Evolutionary conservation across 2,329 filamentous ascomycete species (phyloP).

Genomic region (Arthrocladium fulminans): DNA sequence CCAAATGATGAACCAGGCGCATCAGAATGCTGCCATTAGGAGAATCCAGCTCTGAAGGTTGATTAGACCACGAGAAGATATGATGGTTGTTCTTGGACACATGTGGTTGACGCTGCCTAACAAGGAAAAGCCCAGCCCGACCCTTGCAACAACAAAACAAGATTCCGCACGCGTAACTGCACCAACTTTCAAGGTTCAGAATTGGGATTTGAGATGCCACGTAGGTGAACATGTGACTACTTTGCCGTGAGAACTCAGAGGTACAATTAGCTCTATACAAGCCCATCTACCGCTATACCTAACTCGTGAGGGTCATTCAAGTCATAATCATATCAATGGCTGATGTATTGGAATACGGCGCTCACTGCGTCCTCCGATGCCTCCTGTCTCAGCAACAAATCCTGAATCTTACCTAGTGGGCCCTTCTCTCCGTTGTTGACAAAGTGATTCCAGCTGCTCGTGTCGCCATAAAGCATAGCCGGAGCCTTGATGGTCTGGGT

Average conservation of each 20-base stretch:
- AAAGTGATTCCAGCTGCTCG: slow-evolving; percentile 99
- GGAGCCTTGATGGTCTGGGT: slow-evolving; percentile 81
- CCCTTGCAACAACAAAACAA: not conserved
- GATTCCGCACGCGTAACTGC: not conserved
- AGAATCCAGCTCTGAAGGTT: too few species aligned
- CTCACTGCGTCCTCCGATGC: slow-evolving; percentile 69
- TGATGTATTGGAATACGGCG: slow-evolving; percentile 97
- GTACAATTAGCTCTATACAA: not conserved
- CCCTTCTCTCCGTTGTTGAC: slow-evolving; percentile 61
- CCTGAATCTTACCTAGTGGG: slow-evolving; percentile 73
- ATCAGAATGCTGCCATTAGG: too few species aligned
- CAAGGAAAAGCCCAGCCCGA: not conserved
- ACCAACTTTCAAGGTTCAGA: too few species aligned
- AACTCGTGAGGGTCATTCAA: not conserved
- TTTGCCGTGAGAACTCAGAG: too few species aligned
- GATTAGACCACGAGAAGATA: too few species aligned
- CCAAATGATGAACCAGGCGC: too few species aligned
- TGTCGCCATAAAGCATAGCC: slow-evolving; percentile 94
- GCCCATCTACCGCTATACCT: not conserved
- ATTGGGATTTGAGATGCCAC: too few species aligned
- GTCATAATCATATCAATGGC: slow-evolving; percentile 51
- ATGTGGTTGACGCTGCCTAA: slow-evolving; percentile 1
- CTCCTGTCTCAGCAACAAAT: slow-evolving; percentile 83
- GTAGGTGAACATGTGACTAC: not conserved
- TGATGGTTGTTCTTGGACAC: too few species aligned